A percentile compares a stretch with the other conserved stretches of the same genome.
These are phyloP conservation scores for Trichoderma guizhouense DNA, from an alignment of 2,329 filamentous ascomycete genomes.

Conservation along the genomic window DNA sequence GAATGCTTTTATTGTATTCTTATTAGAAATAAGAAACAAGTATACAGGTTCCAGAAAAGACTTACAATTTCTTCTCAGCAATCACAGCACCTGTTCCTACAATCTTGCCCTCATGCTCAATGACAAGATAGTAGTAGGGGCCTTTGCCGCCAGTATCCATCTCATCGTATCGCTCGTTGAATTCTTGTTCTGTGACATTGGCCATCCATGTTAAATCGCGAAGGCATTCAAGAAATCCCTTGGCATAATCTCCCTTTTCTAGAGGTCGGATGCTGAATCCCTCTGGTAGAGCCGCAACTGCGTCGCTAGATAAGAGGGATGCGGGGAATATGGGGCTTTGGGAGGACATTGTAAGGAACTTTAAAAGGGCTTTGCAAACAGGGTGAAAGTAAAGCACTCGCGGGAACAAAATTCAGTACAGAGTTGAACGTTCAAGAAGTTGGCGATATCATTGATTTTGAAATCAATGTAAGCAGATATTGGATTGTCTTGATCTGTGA, in stretches of 20 bases:
- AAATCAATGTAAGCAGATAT: background rate
- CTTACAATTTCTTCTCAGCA: conserved; percentile 75
- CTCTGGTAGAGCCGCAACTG: conserved; percentile 59
- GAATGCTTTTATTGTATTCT: conserved; percentile 46
- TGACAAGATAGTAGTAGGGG: conserved; percentile 69
- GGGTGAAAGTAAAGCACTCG: background rate
- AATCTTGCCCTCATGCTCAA: conserved; percentile 60
- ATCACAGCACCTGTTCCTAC: conserved; percentile 74
- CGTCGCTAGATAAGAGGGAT: conserved; percentile 61
- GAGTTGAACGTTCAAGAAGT: background rate
- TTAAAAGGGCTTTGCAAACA: background rate
- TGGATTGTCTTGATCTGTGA: background rate
- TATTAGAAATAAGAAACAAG: background rate
- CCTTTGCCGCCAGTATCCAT: conserved; percentile 35
- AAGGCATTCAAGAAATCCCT: conserved; percentile 72
- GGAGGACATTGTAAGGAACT: background rate
- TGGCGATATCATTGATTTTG: background rate
- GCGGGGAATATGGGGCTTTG: conserved; percentile 56
- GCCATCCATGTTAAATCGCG: conserved; percentile 74
- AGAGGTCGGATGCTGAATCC: conserved; percentile 71
- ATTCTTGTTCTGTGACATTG: conserved; percentile 63
- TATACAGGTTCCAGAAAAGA: conserved; percentile 9
- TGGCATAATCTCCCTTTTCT: conserved; percentile 62
- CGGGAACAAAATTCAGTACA: background rate
- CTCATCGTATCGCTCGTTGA: conserved; percentile 66